phyloP scores from a whole-genome alignment of 768 basidiomycete genomes.

The Boletus sensibilis region DNA sequence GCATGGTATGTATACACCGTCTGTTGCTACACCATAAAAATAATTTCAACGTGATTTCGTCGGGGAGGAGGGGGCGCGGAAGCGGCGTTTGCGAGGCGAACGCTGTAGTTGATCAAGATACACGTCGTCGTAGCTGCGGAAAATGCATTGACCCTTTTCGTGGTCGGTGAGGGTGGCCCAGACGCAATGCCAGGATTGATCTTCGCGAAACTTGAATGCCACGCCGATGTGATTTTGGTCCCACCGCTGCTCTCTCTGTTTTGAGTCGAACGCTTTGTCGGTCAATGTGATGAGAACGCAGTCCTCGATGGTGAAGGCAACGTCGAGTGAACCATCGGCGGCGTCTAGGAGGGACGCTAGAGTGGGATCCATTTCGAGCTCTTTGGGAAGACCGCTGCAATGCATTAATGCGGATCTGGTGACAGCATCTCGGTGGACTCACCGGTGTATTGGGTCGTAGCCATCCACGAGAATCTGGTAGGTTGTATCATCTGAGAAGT shows the following conservation, averaged over 20 bases:
- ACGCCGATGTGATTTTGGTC: slow-evolving; percentile 39
- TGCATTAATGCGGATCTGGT: not conserved
- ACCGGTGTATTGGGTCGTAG: slow-evolving; percentile 53
- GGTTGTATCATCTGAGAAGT: slow-evolving; percentile 43
- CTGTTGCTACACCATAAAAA: slow-evolving; percentile 6
- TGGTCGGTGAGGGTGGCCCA: slow-evolving; percentile 61
- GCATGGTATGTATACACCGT: slow-evolving; percentile 14
- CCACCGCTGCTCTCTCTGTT: slow-evolving; percentile 33
- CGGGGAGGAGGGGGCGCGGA: slow-evolving; percentile 23
- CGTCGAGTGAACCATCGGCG: slow-evolving; percentile 28
- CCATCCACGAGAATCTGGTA: slow-evolving; percentile 61
- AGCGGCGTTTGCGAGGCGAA: slow-evolving; percentile 38
- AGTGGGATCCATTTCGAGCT: slow-evolving; percentile 50
- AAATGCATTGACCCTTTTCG: slow-evolving; percentile 46
- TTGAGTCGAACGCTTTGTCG: slow-evolving; percentile 57
- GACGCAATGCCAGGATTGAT: slow-evolving; percentile 57
- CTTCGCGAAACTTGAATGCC: slow-evolving; percentile 54
- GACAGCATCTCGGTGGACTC: slow-evolving; percentile 2
- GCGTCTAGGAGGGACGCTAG: slow-evolving; percentile 44
- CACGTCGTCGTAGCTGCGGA: slow-evolving; percentile 60
- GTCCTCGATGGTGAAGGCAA: slow-evolving; percentile 46
- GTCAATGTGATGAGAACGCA: slow-evolving; percentile 54
- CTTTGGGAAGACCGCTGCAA: slow-evolving; percentile 52
- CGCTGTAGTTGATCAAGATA: slow-evolving; percentile 49
- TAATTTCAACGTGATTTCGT: slow-evolving; percentile 21